Evolutionary conservation across 768 basidiomycete genomes (phyloP), one percentile per base, ranked within the genome.

Genomic region (Leccinum boreale): DNA sequence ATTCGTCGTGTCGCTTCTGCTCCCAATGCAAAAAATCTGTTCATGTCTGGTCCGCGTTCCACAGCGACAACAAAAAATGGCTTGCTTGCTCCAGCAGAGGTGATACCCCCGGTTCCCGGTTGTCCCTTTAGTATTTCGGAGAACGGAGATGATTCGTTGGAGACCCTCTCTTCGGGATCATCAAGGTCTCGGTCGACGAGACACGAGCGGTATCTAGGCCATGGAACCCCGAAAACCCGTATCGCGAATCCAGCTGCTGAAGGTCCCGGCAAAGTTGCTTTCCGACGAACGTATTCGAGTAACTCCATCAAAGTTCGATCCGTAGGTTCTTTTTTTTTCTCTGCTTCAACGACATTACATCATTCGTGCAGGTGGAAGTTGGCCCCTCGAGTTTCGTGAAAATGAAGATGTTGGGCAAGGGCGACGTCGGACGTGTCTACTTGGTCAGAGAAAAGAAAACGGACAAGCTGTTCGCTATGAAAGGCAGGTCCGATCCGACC

Each of bases 381-480:
- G 84, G 87, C 23, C 96, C 97, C 56, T 86, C 86, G 50, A 94
- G 92, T 73, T 99, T 99, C 75, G 82, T 89, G 70, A 99, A 99
- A 79, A 79, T 98, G 76, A 97, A 95, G 77, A 82, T 99, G 82
- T 81, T 98, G n/a, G 97, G 97, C 49, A 94, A 97, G 73, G 97
- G 97, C 48, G 97, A 99, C 74, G 97, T 99, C 49, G 97, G 97
- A 19, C 91, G 96, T 72, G 97, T 99, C 44, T 99, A 98, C 77
- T 84, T 99, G 47, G 97, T 99, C 51, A 84, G 90, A 66, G 97
- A 99, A 79, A 98, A 99, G 85, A 98, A 98, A 82, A 87, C 87
- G 50, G 84, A 86, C 67, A 97, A 96, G 76, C 80, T 98, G 61
- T 99, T 87, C 75, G 97, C 97, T 58, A 99, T 99, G 97, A 99